phyloP scores from a whole-genome alignment of 306 rosid species.

The Prunus mongolica region DNA sequence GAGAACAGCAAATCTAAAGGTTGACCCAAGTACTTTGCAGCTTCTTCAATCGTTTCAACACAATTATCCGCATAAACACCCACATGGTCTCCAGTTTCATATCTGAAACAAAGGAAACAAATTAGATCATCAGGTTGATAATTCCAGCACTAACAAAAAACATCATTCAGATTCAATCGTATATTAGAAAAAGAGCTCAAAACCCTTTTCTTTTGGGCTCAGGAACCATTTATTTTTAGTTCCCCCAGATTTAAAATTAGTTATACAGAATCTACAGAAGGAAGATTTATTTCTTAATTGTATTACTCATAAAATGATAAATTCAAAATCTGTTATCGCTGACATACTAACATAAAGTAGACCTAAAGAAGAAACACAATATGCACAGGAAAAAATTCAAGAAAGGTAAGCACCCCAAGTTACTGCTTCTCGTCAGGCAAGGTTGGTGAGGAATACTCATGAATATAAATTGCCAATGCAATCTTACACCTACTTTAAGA shows the following conservation, averaged over 20 bases:
- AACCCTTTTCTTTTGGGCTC: background rate
- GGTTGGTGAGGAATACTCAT: background rate
- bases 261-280: background rate
- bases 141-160: background rate
- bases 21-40: slow-evolving; percentile 68
- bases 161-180: background rate
- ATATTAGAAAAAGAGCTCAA: background rate
- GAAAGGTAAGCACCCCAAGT: background rate
- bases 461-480: background rate
- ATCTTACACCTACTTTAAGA: background rate
- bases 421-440: background rate
- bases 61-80: slow-evolving; percentile 87
- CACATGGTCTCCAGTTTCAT: slow-evolving; percentile 97
- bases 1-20: slow-evolving; percentile 67
- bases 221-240: background rate
- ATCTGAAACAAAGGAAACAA: slow-evolving; percentile 46
- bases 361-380: background rate
- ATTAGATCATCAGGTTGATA: background rate
- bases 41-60: slow-evolving; percentile 79
- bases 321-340: background rate
- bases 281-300: background rate
- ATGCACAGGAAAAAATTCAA: background rate
- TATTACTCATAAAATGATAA: background rate
- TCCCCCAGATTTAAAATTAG: background rate
- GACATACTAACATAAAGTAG: background rate